A percentile compares a stretch with the other conserved stretches of the same genome.
Evolutionary conservation across 768 basidiomycete genomes (phyloP).

Genomic region (Leccinum uliginosum): DNA sequence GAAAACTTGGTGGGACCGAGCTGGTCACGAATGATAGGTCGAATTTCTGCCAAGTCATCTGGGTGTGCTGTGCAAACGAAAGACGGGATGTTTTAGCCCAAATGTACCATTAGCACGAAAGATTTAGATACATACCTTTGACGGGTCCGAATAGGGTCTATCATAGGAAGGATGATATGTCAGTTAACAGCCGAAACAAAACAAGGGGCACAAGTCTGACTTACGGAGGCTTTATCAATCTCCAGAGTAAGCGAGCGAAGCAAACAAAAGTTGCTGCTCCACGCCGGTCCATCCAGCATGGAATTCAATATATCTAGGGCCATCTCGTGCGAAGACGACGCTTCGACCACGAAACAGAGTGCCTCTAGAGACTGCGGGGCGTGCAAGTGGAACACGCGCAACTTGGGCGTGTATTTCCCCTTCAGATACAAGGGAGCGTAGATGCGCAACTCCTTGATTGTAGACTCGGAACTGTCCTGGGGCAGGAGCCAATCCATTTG

Average conservation of each 20-base stretch:
- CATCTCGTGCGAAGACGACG: not conserved
- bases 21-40: not conserved
- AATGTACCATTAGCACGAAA: not conserved
- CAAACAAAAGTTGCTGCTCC: not conserved
- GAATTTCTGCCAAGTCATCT: not conserved
- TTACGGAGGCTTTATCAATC: not conserved
- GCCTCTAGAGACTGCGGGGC: not conserved
- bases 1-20: not conserved
- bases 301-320: not conserved
- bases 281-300: not conserved
- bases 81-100: not conserved
- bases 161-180: too few species aligned
- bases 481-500: not conserved
- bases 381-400: not conserved
- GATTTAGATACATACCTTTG: not conserved
- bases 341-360: not conserved
- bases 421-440: too few species aligned
- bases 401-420: too few species aligned
- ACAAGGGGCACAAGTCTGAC: not conserved
- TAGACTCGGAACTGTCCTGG: not conserved
- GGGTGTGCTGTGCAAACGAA: too few species aligned
- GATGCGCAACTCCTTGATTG: not conserved
- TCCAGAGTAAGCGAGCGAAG: not conserved
- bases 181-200: too few species aligned
- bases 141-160: too few species aligned